phyloP scores from a whole-genome alignment of 2,329 filamentous ascomycete genomes.

The Aspergillus fumigatiaffinis region DNA sequence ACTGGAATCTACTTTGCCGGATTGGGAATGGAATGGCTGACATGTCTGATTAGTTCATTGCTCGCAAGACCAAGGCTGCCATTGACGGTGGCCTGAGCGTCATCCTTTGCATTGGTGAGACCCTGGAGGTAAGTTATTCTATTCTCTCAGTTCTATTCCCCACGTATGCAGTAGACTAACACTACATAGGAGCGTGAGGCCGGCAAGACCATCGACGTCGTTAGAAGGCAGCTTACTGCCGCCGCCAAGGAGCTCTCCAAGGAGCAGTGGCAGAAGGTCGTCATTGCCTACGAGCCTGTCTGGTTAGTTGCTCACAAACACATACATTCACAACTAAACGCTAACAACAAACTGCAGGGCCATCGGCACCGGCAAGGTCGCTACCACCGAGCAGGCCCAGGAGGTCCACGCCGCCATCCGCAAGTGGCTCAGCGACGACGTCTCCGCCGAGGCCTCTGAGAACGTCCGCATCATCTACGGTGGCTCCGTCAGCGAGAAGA shows the following conservation, averaged over 20 bases:
- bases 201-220: slow-evolving; percentile 70
- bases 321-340: neutral
- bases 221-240: slow-evolving; percentile 75
- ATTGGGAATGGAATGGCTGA: slow-evolving; percentile 2
- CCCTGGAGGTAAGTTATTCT: slow-evolving; percentile 58
- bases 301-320: slow-evolving; percentile 60
- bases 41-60: slow-evolving; percentile 58
- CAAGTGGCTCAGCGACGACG: slow-evolving; percentile 71
- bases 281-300: slow-evolving; percentile 98
- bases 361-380: slow-evolving; percentile 89
- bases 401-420: slow-evolving; percentile 92
- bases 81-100: slow-evolving; percentile 82
- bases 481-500: slow-evolving; percentile 96
- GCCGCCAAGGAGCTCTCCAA: slow-evolving; percentile 63
- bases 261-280: slow-evolving; percentile 88
- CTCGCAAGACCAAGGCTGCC: slow-evolving; percentile 90
- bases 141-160: slow-evolving; percentile 14
- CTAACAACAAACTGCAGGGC: slow-evolving; percentile 43
- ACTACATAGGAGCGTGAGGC: slow-evolving; percentile 67
- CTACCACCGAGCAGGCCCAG: slow-evolving; percentile 83
- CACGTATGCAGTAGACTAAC: slow-evolving; percentile 17
- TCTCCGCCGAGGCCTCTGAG: slow-evolving; percentile 75
- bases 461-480: slow-evolving; percentile 94
- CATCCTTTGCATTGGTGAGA: slow-evolving; percentile 97
- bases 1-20: neutral